Conservation (phyloP, 768 basidiomycete species). For the Mycena chlorophos region DNA sequence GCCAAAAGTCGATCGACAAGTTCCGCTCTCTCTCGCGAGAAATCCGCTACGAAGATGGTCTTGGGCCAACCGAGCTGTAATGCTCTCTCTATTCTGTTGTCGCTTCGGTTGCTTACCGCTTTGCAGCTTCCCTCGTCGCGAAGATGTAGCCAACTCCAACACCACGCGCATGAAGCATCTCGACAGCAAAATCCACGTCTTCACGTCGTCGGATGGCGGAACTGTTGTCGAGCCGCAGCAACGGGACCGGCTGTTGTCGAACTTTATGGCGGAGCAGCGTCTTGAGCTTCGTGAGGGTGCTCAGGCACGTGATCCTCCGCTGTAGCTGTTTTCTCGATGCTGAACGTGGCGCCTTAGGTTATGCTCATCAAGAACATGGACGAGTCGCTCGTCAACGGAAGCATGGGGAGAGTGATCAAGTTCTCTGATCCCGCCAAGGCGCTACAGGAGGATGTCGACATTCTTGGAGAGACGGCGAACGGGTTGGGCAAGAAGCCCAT, state of each 20-base stretch:
- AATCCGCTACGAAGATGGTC: conserved; percentile 76
- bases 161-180: conserved; percentile 62
- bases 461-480: conserved; percentile 27
- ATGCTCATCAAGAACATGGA: conserved; percentile 97
- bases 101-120: neutral
- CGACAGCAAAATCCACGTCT: conserved; percentile 52
- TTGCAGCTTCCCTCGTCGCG: conserved; percentile 82
- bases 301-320: conserved; percentile 46
- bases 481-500: conserved; percentile 27
- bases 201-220: conserved; percentile 65
- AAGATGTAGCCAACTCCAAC: conserved; percentile 91
- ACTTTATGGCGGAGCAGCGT: conserved; percentile 82
- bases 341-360: conserved; percentile 57
- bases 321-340: neutral
- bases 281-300: conserved; percentile 77
- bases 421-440: conserved; percentile 57
- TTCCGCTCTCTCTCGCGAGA: conserved; percentile 72
- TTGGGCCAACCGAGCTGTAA: conserved; percentile 90
- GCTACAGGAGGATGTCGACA: conserved; percentile 17
- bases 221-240: conserved; percentile 50
- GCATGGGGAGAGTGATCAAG: conserved; percentile 79
- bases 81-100: conserved; percentile 24
- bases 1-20: conserved; percentile 59
- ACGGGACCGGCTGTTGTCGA: conserved; percentile 76
- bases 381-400: conserved; percentile 90